Evolutionary conservation across 108 stramenopile species (phyloP).

Genomic region (Cyclostephanos invisitatus): DNA sequence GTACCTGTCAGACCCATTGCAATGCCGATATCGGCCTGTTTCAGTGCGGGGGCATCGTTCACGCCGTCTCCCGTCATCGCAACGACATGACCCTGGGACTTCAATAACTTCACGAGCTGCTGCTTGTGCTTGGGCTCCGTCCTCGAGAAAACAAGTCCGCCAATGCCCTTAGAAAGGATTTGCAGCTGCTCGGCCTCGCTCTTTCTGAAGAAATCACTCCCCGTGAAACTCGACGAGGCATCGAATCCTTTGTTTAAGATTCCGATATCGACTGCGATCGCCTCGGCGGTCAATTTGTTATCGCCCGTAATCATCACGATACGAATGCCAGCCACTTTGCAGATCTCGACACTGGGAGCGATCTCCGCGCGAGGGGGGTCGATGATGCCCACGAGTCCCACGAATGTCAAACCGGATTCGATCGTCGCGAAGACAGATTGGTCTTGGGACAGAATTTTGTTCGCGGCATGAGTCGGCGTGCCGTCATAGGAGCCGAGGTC

Average conservation of each 20-base stretch:
- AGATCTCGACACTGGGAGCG: conserved; percentile 65
- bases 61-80: conserved; percentile 97
- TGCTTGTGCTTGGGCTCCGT: conserved; percentile 89
- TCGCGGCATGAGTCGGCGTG: conserved; percentile 32
- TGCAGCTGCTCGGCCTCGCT: conserved; percentile 39
- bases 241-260: conserved; percentile 61
- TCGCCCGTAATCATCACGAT: conserved; percentile 93
- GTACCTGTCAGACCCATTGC: conserved; percentile 97
- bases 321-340: conserved; percentile 81
- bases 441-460: conserved; percentile 33
- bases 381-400: conserved; percentile 80
- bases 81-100: conserved; percentile 72
- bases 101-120: conserved; percentile 70
- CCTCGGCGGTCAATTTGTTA: conserved; percentile 79
- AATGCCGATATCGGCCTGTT: conserved; percentile 91
- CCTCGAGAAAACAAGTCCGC: conserved; percentile 57
- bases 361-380: conserved; percentile 89
- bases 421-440: conserved; percentile 54
- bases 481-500: conserved; percentile 46
- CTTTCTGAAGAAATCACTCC: conserved; percentile 50
- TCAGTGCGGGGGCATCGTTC: conserved; percentile 95
- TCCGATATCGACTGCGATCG: conserved; percentile 77
- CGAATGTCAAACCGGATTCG: conserved; percentile 75
- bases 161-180: conserved; percentile 50
- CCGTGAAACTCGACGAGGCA: conserved; percentile 39